Evolutionary conservation across 257 asterid genomes (phyloP).

Genomic region (Plantago ovata): DNA sequence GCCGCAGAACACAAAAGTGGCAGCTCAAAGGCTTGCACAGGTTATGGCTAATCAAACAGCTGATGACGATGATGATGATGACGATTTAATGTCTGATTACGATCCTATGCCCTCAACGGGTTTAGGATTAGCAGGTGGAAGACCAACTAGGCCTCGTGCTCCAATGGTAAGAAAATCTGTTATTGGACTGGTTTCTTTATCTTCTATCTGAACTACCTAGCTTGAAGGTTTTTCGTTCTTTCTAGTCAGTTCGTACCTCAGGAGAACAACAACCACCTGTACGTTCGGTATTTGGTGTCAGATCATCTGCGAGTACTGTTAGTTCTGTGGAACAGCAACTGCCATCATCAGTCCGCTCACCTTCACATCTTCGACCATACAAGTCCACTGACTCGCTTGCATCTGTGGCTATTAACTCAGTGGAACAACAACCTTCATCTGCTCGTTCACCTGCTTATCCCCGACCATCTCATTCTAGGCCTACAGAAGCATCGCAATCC

Average conservation of each 20-base stretch:
- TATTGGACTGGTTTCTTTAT: background rate
- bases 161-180: conserved; percentile 47
- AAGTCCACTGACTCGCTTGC: conserved; percentile 20
- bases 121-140: conserved; percentile 71
- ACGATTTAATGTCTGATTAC: conserved; percentile 57
- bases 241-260: conserved; percentile 66
- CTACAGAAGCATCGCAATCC: conserved; percentile 24
- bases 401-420: background rate
- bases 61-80: conserved; percentile 72
- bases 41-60: conserved; percentile 76
- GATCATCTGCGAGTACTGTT: conserved; percentile 31
- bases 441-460: too few relatives aligned
- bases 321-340: conserved; percentile 41
- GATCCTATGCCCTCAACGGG: conserved; percentile 52
- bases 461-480: background rate
- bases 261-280: conserved; percentile 32
- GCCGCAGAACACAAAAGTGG: conserved; percentile 77
- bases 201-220: background rate
- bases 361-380: conserved; percentile 28
- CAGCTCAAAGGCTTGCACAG: conserved; percentile 86
- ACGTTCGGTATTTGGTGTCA: conserved; percentile 34
- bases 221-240: conserved; percentile 27
- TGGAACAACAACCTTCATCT: too few relatives aligned
- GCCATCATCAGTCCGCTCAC: conserved; percentile 36
- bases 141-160: conserved; percentile 49